Percentiles rank a stretch among this genome's conserved stretches.
Evolutionary conservation across 257 asterid genomes (phyloP).

Genomic region (Rhazya stricta): DNA sequence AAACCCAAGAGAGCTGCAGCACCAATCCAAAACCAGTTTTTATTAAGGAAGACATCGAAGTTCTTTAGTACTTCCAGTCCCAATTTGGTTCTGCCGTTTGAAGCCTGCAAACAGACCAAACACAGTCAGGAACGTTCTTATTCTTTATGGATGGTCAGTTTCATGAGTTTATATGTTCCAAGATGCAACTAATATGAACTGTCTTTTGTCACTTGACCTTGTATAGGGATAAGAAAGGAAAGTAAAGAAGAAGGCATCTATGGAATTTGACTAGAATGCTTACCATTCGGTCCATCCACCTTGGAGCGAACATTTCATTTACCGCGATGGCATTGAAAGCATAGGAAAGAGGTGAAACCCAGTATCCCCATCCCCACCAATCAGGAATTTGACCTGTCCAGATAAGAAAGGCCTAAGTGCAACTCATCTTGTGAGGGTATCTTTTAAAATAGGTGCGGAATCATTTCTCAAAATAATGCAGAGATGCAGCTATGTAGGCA

Average conservation of each 20-base stretch:
- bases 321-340: slow-evolving; percentile 48
- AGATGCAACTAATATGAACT: neutral
- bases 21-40: slow-evolving; percentile 67
- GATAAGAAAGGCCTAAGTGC: neutral
- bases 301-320: slow-evolving; percentile 56
- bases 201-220: neutral
- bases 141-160: neutral
- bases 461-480: neutral
- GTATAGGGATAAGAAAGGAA: neutral
- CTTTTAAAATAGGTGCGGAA: neutral
- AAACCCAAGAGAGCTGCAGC: slow-evolving; percentile 49
- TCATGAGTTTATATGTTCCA: neutral
- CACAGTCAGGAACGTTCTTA: neutral
- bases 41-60: slow-evolving; percentile 38
- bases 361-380: slow-evolving; percentile 73
- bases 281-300: slow-evolving; percentile 52
- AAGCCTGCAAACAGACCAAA: slow-evolving; percentile 27
- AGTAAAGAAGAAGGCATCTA: neutral
- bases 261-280: slow-evolving; percentile 8
- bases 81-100: slow-evolving; percentile 29
- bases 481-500: neutral
- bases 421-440: neutral
- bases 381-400: slow-evolving; percentile 44
- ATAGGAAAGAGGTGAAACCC: slow-evolving; percentile 60
- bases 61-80: slow-evolving; percentile 41